phyloP scores from a whole-genome alignment of 129 eudicot species.

The Solidago caesia region DNA sequence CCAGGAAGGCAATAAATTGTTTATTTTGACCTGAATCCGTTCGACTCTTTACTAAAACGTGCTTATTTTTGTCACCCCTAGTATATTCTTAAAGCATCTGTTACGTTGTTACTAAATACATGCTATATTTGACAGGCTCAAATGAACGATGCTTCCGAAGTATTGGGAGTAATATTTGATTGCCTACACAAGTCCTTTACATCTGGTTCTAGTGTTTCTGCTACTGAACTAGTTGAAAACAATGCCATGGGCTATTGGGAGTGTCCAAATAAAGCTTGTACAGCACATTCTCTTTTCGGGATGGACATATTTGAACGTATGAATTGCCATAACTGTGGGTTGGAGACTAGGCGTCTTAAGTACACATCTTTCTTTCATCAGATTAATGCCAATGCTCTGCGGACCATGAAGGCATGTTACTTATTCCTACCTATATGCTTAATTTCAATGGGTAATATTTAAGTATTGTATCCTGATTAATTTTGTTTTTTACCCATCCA shows the following conservation, averaged over 20 bases:
- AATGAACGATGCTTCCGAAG: conserved; percentile 99
- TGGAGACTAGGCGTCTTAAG: conserved; percentile 84
- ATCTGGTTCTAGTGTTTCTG: conserved; percentile 37
- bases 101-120: conserved; percentile 2
- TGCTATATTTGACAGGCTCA: conserved; percentile 68
- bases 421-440: background rate
- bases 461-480: background rate
- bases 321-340: conserved; percentile 71
- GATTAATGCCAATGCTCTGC: conserved; percentile 90
- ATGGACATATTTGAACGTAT: conserved; percentile 85
- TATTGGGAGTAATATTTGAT: conserved; percentile 81
- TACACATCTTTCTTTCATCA: conserved; percentile 92
- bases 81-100: background rate
- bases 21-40: background rate
- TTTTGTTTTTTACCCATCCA: conserved; percentile 24
- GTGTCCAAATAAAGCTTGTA: conserved; percentile 63
- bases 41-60: background rate
- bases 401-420: conserved; percentile 79
- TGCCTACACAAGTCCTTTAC: conserved; percentile 82
- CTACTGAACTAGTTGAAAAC: conserved; percentile 51
- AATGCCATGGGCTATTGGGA: conserved; percentile 68
- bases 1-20: background rate
- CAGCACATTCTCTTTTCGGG: conserved; percentile 86
- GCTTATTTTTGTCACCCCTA: background rate
- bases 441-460: conserved; percentile 1